Percentiles rank a stretch among this genome's conserved stretches.
Conservation (phyloP, 1,139 yeast genomes). For the Suzukiozyma palmioleophila region DNA sequence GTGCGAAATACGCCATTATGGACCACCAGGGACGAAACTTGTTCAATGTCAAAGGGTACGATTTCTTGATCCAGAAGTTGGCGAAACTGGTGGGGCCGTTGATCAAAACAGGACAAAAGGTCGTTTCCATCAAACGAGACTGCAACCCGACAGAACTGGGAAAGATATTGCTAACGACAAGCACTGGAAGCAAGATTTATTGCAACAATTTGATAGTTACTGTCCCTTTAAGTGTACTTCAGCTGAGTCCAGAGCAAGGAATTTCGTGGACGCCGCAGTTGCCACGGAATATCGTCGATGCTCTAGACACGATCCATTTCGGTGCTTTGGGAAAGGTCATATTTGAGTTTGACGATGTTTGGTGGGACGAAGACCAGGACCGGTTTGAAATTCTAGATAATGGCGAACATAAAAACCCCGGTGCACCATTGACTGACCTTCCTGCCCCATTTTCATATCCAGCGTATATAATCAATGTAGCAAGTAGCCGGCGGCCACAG, state of each 20-base stretch:
- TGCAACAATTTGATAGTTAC: conserved; percentile 64
- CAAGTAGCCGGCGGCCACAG: conserved; percentile 16
- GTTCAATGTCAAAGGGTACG: conserved; percentile 58
- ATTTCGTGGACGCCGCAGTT: conserved; percentile 60
- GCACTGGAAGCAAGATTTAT: conserved; percentile 13
- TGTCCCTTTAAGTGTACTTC: conserved; percentile 68
- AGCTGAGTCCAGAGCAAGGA: conserved; percentile 35
- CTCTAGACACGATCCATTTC: conserved; percentile 52
- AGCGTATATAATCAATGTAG: conserved; percentile 26
- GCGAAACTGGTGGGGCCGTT: conserved; percentile 26
- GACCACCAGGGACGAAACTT: conserved; percentile 77
- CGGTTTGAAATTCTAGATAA: conserved; percentile 36
- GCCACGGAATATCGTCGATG: conserved; percentile 40
- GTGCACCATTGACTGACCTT: conserved; percentile 6
- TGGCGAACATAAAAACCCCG: conserved; percentile 13
- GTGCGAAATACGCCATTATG: conserved; percentile 62
- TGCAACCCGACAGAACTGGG: conserved; percentile 10
- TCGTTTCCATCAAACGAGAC: conserved; percentile 34
- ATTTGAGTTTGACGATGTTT: conserved; percentile 61
- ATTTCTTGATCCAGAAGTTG: conserved; percentile 44
- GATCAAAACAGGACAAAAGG: conserved; percentile 44
- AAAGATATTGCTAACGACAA: conserved; percentile 18
- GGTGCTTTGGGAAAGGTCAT: conserved; percentile 77
- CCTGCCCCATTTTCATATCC: conserved; percentile 31
- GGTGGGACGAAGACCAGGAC: conserved; percentile 62